These are phyloP conservation scores for Pontederia crassipes DNA, from an alignment of 176 grass and related monocot species.

Conservation along the genomic window DNA sequence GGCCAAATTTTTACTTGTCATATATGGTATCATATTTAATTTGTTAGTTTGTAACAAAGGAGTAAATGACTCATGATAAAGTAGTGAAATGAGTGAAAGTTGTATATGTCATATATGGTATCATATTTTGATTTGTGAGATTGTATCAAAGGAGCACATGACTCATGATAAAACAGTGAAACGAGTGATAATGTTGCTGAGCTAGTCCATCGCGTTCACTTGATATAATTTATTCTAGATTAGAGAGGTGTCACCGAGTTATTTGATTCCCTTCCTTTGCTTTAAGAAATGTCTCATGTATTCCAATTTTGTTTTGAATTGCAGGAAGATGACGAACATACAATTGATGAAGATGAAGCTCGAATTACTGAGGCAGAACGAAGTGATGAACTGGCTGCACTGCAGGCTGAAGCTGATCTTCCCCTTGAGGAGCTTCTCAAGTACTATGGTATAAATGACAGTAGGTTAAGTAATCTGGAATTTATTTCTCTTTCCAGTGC, in stretches of 20 bases:
- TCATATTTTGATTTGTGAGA: not conserved
- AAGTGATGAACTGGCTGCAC: constrained; percentile 68
- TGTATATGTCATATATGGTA: not conserved
- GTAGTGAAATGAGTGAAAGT: not conserved
- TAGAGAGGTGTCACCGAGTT: not conserved
- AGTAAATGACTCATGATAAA: not conserved
- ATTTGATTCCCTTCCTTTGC: not conserved
- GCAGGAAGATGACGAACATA: constrained; percentile 85
- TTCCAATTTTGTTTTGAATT: constrained; percentile 14
- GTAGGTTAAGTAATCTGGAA: not conserved
- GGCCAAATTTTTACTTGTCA: not conserved
- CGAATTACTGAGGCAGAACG: constrained; percentile 72
- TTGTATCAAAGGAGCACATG: not conserved
- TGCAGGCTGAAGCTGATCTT: constrained; percentile 86
- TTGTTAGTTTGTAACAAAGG: not conserved
- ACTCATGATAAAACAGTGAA: too few species aligned
- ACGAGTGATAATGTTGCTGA: not conserved
- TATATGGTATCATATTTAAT: not conserved
- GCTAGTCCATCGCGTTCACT: not conserved
- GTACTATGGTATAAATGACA: constrained; percentile 14
- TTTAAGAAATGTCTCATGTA: not conserved
- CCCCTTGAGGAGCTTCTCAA: constrained; percentile 70
- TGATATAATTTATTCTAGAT: not conserved
- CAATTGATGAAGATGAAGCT: constrained; percentile 92
- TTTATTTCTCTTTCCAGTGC: not conserved